Base-by-base conservation (phyloP, 345 rosid genomes). In the Draba incana region DNA sequence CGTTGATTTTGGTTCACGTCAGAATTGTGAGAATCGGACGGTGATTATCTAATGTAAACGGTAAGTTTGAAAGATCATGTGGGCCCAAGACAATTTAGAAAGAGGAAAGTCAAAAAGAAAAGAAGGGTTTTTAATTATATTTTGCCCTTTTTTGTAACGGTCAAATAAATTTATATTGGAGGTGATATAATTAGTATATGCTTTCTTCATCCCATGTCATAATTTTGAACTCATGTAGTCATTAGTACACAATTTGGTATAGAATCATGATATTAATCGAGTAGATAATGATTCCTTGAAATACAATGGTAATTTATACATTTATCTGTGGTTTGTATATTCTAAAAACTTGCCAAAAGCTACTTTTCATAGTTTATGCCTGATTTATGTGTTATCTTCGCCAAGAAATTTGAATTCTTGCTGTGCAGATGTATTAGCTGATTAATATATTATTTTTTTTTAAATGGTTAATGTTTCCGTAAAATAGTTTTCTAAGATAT, bases 11-110 rank as follows among this genome's bases (percentile, higher is more conserved):
- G 0, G 2, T 0, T 60, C 72, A 67, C 63, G 68, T 24, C 4
- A 15, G 56, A 27, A 12, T 16, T 14, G 70, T 51, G 43, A 31
- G 68, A 81, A 81, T 83, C 87, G 47, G 49, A 81, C 83, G 82
- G 80, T 43, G 8, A 0, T 0, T 1, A 0, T 66, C 56, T 23
- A 74, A 33, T 37, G 8, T 37, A 81, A 86, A 86, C 87, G 86
- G 87, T 48, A 68, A 69, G 64, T 68, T 84, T 76, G 64, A 45
- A 65, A 61, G 47, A 48, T 33, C 16, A 6, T 25, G 48, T 55
- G 64, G 82, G 68, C 3, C 72, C 70, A 16, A 0, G 0, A 20
- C 2, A 23, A 58, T 60, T 53, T 66, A 50, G 5, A 51, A 57
- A 10, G 27, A 1, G 4, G 1, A 75, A 79, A 72, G 82, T 79